Percentiles rank a stretch among this genome's conserved stretches.
Conservation (phyloP, 169 alveolate species). For the Cryptosporidium bovis region DNA sequence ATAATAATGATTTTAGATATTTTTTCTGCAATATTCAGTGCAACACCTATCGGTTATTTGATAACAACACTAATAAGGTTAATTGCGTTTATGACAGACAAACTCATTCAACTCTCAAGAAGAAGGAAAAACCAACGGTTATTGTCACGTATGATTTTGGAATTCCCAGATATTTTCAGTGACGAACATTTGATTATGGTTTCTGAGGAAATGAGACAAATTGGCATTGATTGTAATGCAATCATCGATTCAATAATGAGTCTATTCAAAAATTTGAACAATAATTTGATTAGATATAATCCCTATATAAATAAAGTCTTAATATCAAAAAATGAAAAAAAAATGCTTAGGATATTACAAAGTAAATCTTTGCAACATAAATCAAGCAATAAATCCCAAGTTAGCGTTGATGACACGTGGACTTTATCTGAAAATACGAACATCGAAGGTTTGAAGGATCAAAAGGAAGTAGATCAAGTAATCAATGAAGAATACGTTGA, state of each 20-base stretch:
- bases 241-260: neutral
- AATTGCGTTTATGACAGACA: conserved; percentile 75
- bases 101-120: conserved; percentile 36
- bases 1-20: conserved; percentile 70
- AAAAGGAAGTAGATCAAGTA: neutral
- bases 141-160: conserved; percentile 36
- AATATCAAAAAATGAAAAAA: neutral
- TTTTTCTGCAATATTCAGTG: conserved; percentile 61
- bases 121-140: conserved; percentile 60
- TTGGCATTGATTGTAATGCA: conserved; percentile 26
- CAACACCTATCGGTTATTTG: conserved; percentile 68
- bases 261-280: neutral
- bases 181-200: conserved; percentile 2
- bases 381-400: neutral
- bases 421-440: conserved; percentile 16
- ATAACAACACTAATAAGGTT: conserved; percentile 50
- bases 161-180: conserved; percentile 45
- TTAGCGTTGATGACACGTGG: conserved; percentile 6
- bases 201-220: conserved; percentile 18
- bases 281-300: neutral
- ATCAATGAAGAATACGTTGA: conserved; percentile 2
- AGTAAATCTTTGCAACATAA: neutral
- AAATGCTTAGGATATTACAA: conserved; percentile 8
- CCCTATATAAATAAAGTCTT: neutral
- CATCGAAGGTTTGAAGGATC: neutral